Conservation (phyloP, 1,284 basidiomycete genomes). For the Heterobasidion parviporum region DNA sequence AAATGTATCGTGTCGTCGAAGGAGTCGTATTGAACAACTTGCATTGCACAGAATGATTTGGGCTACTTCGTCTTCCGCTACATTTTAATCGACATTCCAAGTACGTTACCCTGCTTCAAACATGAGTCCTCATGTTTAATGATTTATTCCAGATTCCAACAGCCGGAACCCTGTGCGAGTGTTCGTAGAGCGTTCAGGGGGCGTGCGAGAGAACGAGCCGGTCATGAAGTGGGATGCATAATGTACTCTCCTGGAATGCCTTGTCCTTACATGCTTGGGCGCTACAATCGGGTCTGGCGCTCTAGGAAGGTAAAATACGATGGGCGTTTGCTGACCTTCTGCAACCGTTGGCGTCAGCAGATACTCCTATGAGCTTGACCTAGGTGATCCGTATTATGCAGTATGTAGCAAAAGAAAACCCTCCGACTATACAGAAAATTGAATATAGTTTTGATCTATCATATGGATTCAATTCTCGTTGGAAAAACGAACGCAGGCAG, state of each 20-base stretch:
- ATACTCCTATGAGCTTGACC: not conserved
- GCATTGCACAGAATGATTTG: slow-evolving; percentile 48
- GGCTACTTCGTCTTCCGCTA: slow-evolving; percentile 75
- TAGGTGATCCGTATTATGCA: not conserved
- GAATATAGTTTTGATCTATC: not conserved
- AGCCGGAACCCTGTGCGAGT: slow-evolving; percentile 55
- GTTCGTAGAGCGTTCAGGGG: slow-evolving; percentile 59
- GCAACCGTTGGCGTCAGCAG: no score
- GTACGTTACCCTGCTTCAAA: slow-evolving; percentile 32
- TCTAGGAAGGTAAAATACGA: no score
- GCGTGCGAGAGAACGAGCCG: slow-evolving; percentile 63
- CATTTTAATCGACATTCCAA: slow-evolving; percentile 70
- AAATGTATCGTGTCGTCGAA: slow-evolving; percentile 7
- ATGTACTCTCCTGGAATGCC: not conserved
- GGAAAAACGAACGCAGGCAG: no score
- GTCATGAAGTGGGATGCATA: slow-evolving; percentile 50
- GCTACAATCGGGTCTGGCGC: no score
- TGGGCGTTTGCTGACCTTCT: not conserved
- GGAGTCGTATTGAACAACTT: slow-evolving; percentile 2
- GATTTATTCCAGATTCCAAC: slow-evolving; percentile 45
- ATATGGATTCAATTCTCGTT: no score
- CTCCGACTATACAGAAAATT: not conserved
- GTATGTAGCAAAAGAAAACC: not conserved
- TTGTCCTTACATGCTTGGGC: not conserved
- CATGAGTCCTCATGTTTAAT: slow-evolving; percentile 4